Percentiles rank a stretch among this genome's conserved stretches.
Evolutionary conservation across 2,329 filamentous ascomycete genomes (phyloP).

Genomic region (Nemania sp.): DNA sequence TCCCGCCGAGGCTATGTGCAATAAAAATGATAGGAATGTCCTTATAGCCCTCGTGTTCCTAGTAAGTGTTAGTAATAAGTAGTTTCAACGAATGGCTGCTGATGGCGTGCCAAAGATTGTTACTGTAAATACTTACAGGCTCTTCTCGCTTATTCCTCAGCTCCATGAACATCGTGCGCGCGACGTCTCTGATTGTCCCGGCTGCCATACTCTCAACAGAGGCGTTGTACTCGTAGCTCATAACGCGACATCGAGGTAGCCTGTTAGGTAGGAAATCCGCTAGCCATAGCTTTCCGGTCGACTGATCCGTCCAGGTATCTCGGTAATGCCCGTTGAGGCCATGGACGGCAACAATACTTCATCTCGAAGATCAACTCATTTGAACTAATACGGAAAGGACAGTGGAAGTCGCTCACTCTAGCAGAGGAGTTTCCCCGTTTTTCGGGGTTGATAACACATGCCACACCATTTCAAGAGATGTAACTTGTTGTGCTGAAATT

Average conservation of each 20-base stretch:
- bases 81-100: not conserved
- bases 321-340: constrained; percentile 4
- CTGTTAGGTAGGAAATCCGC: not conserved
- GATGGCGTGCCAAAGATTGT: not conserved
- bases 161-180: not conserved
- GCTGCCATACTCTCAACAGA: not conserved
- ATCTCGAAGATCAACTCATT: not conserved
- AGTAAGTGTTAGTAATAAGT: not conserved
- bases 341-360: constrained; percentile 5
- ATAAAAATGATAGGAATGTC: constrained; percentile 4
- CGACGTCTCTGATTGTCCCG: not conserved
- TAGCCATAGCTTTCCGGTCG: not conserved
- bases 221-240: constrained; percentile 5
- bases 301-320: constrained; percentile 7
- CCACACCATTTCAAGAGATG: not conserved
- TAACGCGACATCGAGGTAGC: not conserved
- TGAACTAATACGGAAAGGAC: not conserved
- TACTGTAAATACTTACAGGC: not conserved
- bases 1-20: constrained; percentile 3
- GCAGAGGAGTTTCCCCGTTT: not conserved
- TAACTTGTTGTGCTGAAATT: not conserved
- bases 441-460: not conserved
- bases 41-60: not conserved
- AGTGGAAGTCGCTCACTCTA: not conserved
- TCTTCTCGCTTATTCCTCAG: not conserved